Evolutionary conservation across 2,329 filamentous ascomycete genomes (phyloP), one percentile per base, ranked within the genome.

Genomic region (Emergomyces pasteurianus): DNA sequence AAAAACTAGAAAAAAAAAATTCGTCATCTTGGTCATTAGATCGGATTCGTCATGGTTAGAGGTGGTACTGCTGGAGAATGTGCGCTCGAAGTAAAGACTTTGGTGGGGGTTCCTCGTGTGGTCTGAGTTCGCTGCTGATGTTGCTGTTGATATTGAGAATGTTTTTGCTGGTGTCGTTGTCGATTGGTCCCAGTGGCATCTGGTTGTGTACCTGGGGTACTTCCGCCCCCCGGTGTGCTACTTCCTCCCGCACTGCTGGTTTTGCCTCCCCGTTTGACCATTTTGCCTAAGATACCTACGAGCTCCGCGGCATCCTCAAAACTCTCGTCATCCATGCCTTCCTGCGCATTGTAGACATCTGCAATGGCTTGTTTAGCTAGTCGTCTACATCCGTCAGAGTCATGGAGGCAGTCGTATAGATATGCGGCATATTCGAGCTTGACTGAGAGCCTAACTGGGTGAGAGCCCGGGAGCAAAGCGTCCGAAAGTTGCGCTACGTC

Each of bases 351-450:
- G 71, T 96, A 96, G 0, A 96, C 92, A 67, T 96, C 90, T 49
- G 88, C 83, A 63, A 97, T 94, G 2, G 92, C 90, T 43, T 86
- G 82, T 68, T 89, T 87, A 12, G 94, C 92, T 16, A 96, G 74
- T 59, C 83, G 82, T 38, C 92, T 83, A 58, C 90, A 91, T 42
- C 80, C 84, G 26, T 92, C 86, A 54, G 83, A 80, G 67, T 97
- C 91, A 70, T 94, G 90, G 2, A 90, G 81, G 69, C 92, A 97
- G 70, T 97, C 94, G 78, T 92, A 96, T 0, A 96, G 78, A 71
- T 96, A 99, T 0, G 92, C 92, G 16, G 89, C 85, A 72, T 95
- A 95, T 73, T 99, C 94, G 0, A 95, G 87, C 68, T 94, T 94
- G 58, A 95, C 87, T 0, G 90, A 95, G 0, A 99, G 79, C 0